Percentiles rank a stretch among this genome's conserved stretches.
Evolutionary conservation across 495 filamentous ascomycete genomes (phyloP).

Genomic region (Achaetomiella virescens): DNA sequence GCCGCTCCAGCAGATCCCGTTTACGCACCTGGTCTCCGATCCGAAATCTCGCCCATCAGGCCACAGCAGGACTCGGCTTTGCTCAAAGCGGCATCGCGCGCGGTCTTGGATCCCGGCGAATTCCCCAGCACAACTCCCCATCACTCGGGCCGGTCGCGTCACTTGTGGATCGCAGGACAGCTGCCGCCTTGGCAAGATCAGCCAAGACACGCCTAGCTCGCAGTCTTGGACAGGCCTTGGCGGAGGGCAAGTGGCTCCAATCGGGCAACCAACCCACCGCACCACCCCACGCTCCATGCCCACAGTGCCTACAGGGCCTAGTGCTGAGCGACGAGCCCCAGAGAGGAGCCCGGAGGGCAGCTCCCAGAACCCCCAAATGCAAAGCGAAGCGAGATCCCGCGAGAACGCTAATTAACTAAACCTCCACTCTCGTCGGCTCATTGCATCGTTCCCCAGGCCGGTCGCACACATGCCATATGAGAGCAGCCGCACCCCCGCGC

Average conservation of each 20-base stretch:
- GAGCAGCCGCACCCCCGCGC: background rate
- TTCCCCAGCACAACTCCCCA: too few species aligned
- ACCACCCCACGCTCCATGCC: background rate
- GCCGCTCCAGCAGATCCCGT: too few species aligned
- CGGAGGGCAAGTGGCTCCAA: too few species aligned
- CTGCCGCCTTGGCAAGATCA: conserved; percentile 18
- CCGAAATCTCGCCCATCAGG: too few species aligned
- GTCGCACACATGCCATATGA: background rate
- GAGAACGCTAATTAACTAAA: background rate
- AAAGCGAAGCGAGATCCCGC: background rate
- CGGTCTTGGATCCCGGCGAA: too few species aligned
- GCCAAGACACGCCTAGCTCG: conserved; percentile 14
- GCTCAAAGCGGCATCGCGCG: too few species aligned
- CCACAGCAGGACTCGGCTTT: too few species aligned
- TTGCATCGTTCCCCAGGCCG: background rate
- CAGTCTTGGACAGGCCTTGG: too few species aligned
- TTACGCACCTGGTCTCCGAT: too few species aligned
- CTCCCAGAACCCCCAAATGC: background rate
- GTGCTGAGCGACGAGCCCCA: background rate
- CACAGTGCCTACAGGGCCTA: too few species aligned
- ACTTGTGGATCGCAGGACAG: conserved; percentile 6
- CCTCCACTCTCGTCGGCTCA: background rate
- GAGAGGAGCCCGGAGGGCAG: background rate
- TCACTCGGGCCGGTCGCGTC: background rate
- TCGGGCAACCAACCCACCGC: background rate